These are phyloP conservation scores for Sicyos edulis DNA, from an alignment of 306 rosid species.

Conservation along the genomic window DNA sequence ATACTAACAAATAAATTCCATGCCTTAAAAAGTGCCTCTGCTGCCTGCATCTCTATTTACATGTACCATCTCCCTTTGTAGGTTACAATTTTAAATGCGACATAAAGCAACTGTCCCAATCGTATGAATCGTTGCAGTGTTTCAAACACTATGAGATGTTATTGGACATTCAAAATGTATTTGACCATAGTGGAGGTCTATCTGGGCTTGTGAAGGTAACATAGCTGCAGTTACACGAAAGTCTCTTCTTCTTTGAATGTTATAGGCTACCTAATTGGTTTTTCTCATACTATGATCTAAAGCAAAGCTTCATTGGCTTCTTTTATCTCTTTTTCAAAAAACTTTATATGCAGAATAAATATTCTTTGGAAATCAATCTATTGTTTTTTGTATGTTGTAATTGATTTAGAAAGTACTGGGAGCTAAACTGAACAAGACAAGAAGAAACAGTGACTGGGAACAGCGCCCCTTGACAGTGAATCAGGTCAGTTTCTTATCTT, in stretches of 20 bases:
- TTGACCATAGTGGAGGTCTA: conserved; percentile 74
- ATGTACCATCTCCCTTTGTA: conserved; percentile 24
- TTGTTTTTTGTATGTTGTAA: background rate
- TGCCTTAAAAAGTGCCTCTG: background rate
- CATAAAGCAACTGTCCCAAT: conserved; percentile 68
- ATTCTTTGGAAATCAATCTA: background rate
- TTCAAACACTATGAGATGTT: conserved; percentile 76
- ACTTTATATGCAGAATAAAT: background rate
- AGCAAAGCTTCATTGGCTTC: background rate
- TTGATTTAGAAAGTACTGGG: conserved; percentile 68
- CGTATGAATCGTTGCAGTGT: conserved; percentile 67
- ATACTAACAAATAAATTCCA: background rate
- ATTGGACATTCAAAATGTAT: conserved; percentile 74
- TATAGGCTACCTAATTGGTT: background rate
- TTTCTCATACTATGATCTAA: background rate
- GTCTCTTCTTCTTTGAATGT: background rate
- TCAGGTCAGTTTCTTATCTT: conserved; percentile 47
- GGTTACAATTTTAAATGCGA: conserved; percentile 93
- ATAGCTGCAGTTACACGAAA: background rate
- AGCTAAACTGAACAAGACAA: conserved; percentile 82
- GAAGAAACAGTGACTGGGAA: conserved; percentile 95
- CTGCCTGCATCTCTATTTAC: conserved; percentile 4
- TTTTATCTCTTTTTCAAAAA: background rate
- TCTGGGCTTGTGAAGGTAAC: conserved; percentile 79
- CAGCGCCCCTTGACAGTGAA: conserved; percentile 71